Base-by-base conservation (phyloP, 768 basidiomycete species). In the Psilocybe tampanensis region DNA sequence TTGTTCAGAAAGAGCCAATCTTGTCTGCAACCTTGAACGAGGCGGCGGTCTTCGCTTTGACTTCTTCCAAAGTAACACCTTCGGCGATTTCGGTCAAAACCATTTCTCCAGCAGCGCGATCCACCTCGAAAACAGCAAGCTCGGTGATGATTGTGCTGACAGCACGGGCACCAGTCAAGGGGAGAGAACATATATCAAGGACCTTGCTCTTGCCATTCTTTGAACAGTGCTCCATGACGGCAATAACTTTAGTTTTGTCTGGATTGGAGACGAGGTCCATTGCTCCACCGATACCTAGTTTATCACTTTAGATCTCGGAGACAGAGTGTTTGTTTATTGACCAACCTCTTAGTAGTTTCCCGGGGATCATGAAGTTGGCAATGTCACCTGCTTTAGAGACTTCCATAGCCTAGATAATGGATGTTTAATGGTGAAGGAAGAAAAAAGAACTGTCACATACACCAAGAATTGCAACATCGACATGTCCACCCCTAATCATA, bases 341-440 rank as follows among this genome's bases (percentile, higher is more conserved):
- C 62, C 12, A 61, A 83, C 89, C 90, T 79, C 91, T 93, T 32
- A 94, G 81, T 70, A 94, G 82, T 76, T 97, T 96, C 13, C 94
- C 93, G 2, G 95, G 95, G 66, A 97, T 95, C 95, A 97, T 98
- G 70, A 94, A 98, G 78, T 98, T 98, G 55, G 95, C 95, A 60
- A 98, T 90, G 70, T 98, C 95, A 39, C 93, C 95, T 1, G 85
- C 86, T 61, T 91, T 87, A 1, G 94, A 94, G 47, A 98, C 95
- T 80, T 98, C 88, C 92, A 98, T 93, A 9, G 94, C 93, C 90
- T 93, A 56, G 11, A 42, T 52, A 67, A 32, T 45, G 21, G 52
- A 56, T 24, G 17, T 42, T 13, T n/a, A 12, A 43, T 34, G 47
- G 17, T 33, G 42, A 23, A 53, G 47, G 33, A 44, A 12, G 24